Percentiles rank a stretch among this genome's conserved stretches.
These are phyloP conservation scores for Phaeosphaeriaceae sp. DNA, from an alignment of 2,329 filamentous ascomycete species.

Conservation along the genomic window DNA sequence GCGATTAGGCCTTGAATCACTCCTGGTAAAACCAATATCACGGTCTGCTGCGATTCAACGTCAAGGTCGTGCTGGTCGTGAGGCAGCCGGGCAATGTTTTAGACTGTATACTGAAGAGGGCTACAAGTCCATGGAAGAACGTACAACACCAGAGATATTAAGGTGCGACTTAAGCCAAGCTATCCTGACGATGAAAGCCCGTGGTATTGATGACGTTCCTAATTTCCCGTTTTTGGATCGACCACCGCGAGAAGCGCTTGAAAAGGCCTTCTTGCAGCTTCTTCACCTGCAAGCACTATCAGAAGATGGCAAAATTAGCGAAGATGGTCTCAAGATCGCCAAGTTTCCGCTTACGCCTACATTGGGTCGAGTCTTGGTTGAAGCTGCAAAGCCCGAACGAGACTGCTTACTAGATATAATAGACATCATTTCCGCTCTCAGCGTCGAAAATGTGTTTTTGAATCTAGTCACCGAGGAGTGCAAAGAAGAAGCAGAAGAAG, in stretches of 20 bases:
- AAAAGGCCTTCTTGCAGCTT: constrained; percentile 82
- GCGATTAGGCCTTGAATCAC: constrained; percentile 84
- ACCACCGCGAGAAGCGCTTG: constrained; percentile 77
- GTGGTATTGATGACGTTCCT: constrained; percentile 81
- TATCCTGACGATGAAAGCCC: constrained; percentile 90
- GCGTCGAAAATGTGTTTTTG: constrained; percentile 68
- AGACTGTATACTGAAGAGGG: constrained; percentile 83
- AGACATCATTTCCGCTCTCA: constrained; percentile 76
- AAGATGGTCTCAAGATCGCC: constrained; percentile 76
- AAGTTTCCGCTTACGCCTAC: constrained; percentile 82
- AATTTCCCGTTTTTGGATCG: constrained; percentile 85
- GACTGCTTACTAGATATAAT: constrained; percentile 83
- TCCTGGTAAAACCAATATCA: constrained; percentile 88
- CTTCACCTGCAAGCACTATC: constrained; percentile 78
- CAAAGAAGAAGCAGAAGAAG: constrained; percentile 63
- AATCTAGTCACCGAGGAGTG: constrained; percentile 65
- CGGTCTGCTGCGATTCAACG: constrained; percentile 92
- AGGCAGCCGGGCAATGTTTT: constrained; percentile 88
- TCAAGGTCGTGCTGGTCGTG: constrained; percentile 89
- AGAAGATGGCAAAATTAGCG: constrained; percentile 74
- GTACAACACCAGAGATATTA: constrained; percentile 86
- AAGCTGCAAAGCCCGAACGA: constrained; percentile 71
- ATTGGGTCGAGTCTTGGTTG: constrained; percentile 81
- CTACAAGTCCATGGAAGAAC: constrained; percentile 72
- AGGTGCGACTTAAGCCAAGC: constrained; percentile 87